Base-by-base conservation (phyloP, 2,329 filamentous ascomycete species). In the Canariomyces notabilis region DNA sequence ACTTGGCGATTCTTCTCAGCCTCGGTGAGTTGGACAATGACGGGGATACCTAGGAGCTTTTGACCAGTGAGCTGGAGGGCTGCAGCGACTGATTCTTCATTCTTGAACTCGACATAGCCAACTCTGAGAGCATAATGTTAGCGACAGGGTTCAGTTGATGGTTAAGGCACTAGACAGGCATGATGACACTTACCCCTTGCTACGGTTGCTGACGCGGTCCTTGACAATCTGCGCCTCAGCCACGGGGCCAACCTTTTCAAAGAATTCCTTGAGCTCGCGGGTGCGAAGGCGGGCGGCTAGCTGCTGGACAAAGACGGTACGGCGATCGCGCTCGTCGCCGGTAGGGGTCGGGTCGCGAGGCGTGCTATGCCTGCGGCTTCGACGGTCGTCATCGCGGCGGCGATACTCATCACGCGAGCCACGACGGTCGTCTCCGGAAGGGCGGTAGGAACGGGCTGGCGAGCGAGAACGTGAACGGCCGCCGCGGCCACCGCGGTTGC, bases 171-270 rank as follows among this genome's bases (percentile, higher is more conserved):
- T 37, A 35, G 3, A 16, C 31, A n/a, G 31, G 15, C 3, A 42
- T 18, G 21, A 32, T 29, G 18, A 36, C 20, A 64, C 85, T 63
- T 76, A 95, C 91, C 93, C 93, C 76, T 98, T 98, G 53, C 90
- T 96, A 70, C 93, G 87, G 59, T 89, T 88, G 70, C 89, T 96
- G 53, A 98, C 90, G 53, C 93, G 82, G 61, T 98, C 93, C 70
- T 97, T 97, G 43, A 98, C 93, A 61, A 98, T 98, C 72, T 97
- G 93, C 41, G 93, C 93, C 67, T 97, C 93, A 60, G 93, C 94
- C 45, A 98, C 93, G 32, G 87, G 83, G 53, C 93, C 93, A 59
- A 93, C 86, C 69, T 91, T 90, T 66, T 95, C 89, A 63, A 98
- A 98, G 67, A 98, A 98, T 52, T 83, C 80, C 67, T 94, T 91